Base-by-base conservation (phyloP, 768 basidiomycete genomes). In the Boletus huronensis region DNA sequence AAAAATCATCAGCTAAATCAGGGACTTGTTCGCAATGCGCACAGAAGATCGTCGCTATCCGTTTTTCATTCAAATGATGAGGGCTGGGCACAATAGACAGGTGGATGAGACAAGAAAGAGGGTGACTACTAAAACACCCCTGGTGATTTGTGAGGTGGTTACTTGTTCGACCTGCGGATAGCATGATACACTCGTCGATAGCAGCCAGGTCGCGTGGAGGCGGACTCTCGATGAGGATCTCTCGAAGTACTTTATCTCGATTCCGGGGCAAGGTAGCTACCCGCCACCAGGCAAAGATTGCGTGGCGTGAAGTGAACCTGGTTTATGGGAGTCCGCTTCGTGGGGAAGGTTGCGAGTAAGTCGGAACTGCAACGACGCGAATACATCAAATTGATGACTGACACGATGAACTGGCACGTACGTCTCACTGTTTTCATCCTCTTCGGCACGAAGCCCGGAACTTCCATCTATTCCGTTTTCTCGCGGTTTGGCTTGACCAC, bases 231-330 rank as follows among this genome's bases (percentile, higher is more conserved):
- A 26, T 52, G 40, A 6, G 26, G 23, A 26, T 34, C 19, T 34
- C 48, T 36, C 17, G 25, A 36, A 11, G 38, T 16, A 47, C 11
- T 26, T 40, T 64, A 83, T 69, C 81, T 75, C 48, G 74, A 67
- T 53, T 87, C 87, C 0, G 83, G 77, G 21, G 87, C 74, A 39
- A 84, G 73, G 66, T 85, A 88, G 40, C 78, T 79, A 6, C 96
- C 96, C 17, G 89, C 88, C 42, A 89, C 91, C 52, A 98, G 74
- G 70, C 93, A 95, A 32, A 99, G 79, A 71, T 99, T 99, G 14
- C 96, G 83, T 28, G 93, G 84, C 9, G 97, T 98, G 65, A 98
- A 97, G 61, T 97, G 92, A 10, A 94, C 86, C 64, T 95, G 88
- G 25, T 84, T 83, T 60, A 98, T 82, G 1, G 97, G 95, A 26